Evolutionary conservation across 108 stramenopile species (phyloP), one percentile per base, ranked within the genome.

Genomic region (Chaetoceros tenuissimus): DNA sequence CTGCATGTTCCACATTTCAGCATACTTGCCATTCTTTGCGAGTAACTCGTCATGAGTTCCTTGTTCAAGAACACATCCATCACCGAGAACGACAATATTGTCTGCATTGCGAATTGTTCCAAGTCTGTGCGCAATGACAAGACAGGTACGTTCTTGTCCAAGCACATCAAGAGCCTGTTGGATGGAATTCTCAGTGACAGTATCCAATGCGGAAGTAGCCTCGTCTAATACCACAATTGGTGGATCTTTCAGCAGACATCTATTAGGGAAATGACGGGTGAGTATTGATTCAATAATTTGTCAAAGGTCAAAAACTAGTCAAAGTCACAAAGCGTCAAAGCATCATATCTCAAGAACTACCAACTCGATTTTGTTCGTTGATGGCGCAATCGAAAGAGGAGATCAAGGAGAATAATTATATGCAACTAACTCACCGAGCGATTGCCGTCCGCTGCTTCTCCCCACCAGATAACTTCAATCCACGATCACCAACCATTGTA

Each of bases 101-200:
- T 99, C 95, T 1, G 97, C 96, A 49, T 91, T 80, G 49, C 87
- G 81, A 57, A 97, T 89, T 13, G 98, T 99, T 27, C 94, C 91
- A 10, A 99, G 66, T 50, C 98, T 73, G 71, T 99, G 98, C 0
- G 98, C 98, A 71, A 99, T 97, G n/a, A 97, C 92, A 31, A 99
- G 45, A 19, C 84, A 84, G 8, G 98, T 99, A 3, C 98, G 68
- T 25, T 94, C 73, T 18, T 61, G 64, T 19, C 87, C 89, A 29
- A 97, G 68, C 20, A 80, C 69, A 75, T 99, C 95, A 24, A 99
- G 77, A 20, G 98, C 98, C 59, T 99, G 95, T 63, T 99, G 96
- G 18, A 97, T 89, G 22, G 76, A 76, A 29, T 74, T 80, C 63
- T 97, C 96, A 3, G 88, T 90, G 7, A 94, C 28, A 23, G 86